Base-by-base conservation (phyloP, 768 basidiomycete genomes). In the Panaeolus cyanescens region DNA sequence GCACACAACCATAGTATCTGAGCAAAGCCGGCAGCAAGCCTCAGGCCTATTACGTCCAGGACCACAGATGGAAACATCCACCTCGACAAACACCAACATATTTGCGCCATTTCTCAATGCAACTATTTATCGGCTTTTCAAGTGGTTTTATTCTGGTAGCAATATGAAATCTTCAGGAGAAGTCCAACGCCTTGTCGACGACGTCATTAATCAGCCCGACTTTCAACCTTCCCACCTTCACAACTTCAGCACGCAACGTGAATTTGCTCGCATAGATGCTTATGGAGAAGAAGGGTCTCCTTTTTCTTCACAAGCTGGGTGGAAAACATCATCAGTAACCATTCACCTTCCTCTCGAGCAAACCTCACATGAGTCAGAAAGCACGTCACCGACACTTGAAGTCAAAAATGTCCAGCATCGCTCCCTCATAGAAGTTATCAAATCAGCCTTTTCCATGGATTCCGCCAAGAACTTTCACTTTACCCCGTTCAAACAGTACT, bases 401-500 rank as follows among this genome's bases (percentile, higher is more conserved):
- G 0, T 59, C 2, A 10, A 31, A 1, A 40, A 40, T 4, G 5
- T 58, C 13, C 32, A 32, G 1, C 15, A 50, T 10, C 42, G 58
- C 40, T 42, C 25, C 19, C 36, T 32, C 0, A 22, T 59, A 15
- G 42, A 59, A 17, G 58, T 59, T 33, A 59, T 59, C n/a, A 59
- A 32, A 22, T 19, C 58, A 13, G 58, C 58, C 1, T 53, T 32
- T 13, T 32, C 40, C n/a, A 40, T 42, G 20, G 2, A 28, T 2
- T 22, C 2, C 0, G 58, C 59, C 8, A 10, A 19, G 1, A 20
- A 31, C 8, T 71, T 70, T 33, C 71, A 74, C 39, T 64, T 63
- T 19, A 59, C 63, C 0, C 70, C 70, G 5, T 74, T 69, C 53
- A 34, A 67, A 33, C 66, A 62, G 30, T 70, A 65, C 39, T 75